Conservation (phyloP, 192 early-diverging fungal species). For the Funneliformis geosporum region DNA sequence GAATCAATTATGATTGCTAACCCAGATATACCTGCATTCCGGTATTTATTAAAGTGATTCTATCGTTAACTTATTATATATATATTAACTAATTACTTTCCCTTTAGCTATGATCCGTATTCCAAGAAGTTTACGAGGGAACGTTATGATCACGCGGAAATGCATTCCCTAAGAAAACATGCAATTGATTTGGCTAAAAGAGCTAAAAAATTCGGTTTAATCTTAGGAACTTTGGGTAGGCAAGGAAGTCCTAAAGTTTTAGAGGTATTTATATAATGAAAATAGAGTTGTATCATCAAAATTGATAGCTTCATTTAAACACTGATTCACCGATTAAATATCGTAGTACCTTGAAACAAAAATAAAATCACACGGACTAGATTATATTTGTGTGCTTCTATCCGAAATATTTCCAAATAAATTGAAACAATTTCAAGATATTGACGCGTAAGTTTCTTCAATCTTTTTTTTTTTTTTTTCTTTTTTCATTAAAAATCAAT, state of each 20-base stretch:
- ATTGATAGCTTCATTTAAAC: neutral
- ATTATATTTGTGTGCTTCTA: conserved; percentile 74
- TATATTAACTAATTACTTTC: conserved; percentile 2
- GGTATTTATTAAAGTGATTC: conserved; percentile 40
- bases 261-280: conserved; percentile 49
- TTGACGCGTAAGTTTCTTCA: conserved; percentile 70
- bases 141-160: conserved; percentile 89
- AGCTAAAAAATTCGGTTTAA: conserved; percentile 84
- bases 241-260: conserved; percentile 95
- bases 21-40: conserved; percentile 83
- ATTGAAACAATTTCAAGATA: conserved; percentile 82
- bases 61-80: neutral
- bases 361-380: conserved; percentile 61
- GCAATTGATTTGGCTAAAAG: conserved; percentile 77
- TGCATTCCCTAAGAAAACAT: conserved; percentile 80
- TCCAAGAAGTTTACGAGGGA: conserved; percentile 90
- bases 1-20: conserved; percentile 99
- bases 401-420: conserved; percentile 97
- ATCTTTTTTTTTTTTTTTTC: neutral
- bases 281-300: neutral
- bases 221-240: conserved; percentile 93
- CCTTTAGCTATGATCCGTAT: conserved; percentile 85
- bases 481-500: neutral
- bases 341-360: conserved; percentile 66
- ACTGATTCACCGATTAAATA: neutral